A percentile compares a stretch with the other conserved stretches of the same genome.
Evolutionary conservation across 345 rosid species (phyloP).

Genomic region (Camelina sativa): DNA sequence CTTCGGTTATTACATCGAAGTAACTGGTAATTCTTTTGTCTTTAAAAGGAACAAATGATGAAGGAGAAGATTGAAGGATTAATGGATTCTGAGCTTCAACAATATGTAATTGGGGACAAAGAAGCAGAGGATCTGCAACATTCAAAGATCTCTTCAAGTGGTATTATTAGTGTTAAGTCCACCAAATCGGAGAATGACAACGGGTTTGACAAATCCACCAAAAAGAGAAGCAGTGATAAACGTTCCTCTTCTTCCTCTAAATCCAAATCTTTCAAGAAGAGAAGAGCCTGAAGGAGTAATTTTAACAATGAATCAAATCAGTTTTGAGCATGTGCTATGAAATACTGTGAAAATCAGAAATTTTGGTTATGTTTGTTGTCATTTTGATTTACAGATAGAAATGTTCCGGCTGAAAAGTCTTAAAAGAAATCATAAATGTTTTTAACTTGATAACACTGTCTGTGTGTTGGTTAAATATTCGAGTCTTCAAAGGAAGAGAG

Average conservation of each 20-base stretch:
- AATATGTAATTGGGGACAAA: conserved; percentile 65
- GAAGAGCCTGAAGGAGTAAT: conserved; percentile 44
- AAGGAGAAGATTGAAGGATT: conserved; percentile 56
- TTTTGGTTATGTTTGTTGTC: conserved; percentile 33
- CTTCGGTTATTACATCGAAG: conserved; percentile 53
- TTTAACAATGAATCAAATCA: conserved; percentile 12
- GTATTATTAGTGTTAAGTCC: conserved; percentile 65
- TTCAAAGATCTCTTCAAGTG: conserved; percentile 58
- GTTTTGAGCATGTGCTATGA: conserved; percentile 20
- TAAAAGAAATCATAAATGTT: neutral
- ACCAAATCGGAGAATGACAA: conserved; percentile 36
- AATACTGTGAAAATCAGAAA: neutral
- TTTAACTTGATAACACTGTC: neutral
- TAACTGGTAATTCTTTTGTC: conserved; percentile 45
- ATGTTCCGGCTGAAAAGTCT: neutral
- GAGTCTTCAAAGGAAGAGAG: neutral
- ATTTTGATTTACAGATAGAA: conserved; percentile 8
- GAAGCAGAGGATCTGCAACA: conserved; percentile 71
- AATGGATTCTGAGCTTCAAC: conserved; percentile 59
- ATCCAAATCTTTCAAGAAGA: conserved; percentile 66
- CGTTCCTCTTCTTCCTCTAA: conserved; percentile 42
- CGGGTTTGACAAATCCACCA: conserved; percentile 48
- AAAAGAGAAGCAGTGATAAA: conserved; percentile 61
- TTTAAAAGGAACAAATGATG: conserved; percentile 62
- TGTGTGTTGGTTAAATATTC: neutral